phyloP scores from a whole-genome alignment of 2,329 filamentous ascomycete genomes.

The Cercospora brassicicola region DNA sequence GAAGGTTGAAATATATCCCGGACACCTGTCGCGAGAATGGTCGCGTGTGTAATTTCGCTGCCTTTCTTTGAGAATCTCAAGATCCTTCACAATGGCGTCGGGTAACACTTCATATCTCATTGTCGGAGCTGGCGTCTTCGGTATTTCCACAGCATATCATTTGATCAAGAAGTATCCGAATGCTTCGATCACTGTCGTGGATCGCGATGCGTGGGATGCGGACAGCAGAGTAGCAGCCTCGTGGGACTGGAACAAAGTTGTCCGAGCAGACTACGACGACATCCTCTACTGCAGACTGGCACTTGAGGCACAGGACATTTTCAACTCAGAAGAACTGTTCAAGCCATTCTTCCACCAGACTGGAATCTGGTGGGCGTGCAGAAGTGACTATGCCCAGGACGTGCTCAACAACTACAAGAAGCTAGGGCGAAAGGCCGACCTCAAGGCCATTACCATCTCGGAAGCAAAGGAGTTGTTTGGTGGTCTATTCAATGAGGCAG shows the following conservation, averaged over 20 bases:
- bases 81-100: conserved; percentile 9
- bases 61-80: background rate
- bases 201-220: conserved; percentile 39
- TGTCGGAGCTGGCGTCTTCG: conserved; percentile 43
- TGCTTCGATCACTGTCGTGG: conserved; percentile 45
- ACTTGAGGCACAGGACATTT: conserved; percentile 65
- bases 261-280: conserved; percentile 68
- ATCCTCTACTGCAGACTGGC: conserved; percentile 64
- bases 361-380: conserved; percentile 53
- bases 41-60: background rate
- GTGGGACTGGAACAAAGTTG: conserved; percentile 72
- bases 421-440: conserved; percentile 50
- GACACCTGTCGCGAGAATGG: background rate
- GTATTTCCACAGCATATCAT: conserved; percentile 62
- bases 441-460: conserved; percentile 51
- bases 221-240: conserved; percentile 57
- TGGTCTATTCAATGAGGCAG: conserved; percentile 61
- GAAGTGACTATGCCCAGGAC: conserved; percentile 50
- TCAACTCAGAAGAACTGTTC: conserved; percentile 59
- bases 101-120: conserved; percentile 35
- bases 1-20: conserved; percentile 1
- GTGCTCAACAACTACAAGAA: conserved; percentile 54
- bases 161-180: conserved; percentile 42
- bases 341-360: conserved; percentile 54
- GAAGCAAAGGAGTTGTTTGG: conserved; percentile 58